Percentiles rank a stretch among this genome's conserved stretches.
phyloP scores from a whole-genome alignment of 1,284 basidiomycete genomes.

The Sporisorium sorghi region DNA sequence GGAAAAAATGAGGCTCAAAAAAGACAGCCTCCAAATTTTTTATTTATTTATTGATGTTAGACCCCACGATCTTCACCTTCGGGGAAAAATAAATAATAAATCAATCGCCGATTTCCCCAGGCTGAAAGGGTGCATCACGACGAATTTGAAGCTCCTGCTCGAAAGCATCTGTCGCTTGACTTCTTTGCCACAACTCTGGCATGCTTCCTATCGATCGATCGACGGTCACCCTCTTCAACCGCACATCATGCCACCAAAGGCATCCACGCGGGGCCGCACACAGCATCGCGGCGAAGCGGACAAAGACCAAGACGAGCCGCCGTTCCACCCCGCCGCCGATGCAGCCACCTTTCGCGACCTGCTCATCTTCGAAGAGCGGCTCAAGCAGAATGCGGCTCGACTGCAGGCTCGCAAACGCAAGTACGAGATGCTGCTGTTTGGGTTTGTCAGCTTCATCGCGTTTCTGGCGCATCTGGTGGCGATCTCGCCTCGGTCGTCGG shows the following conservation, averaged over 20 bases:
- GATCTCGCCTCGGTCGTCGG: slow-evolving; percentile 68
- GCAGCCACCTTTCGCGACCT: slow-evolving; percentile 85
- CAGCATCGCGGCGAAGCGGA: slow-evolving; percentile 36
- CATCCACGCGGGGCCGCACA: slow-evolving; percentile 25
- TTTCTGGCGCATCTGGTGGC: slow-evolving; percentile 81
- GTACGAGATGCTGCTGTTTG: slow-evolving; percentile 75
- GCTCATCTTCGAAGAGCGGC: slow-evolving; percentile 91
- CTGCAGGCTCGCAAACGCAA: slow-evolving; percentile 83
- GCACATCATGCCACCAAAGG: slow-evolving; percentile 32
- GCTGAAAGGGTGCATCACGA: background rate
- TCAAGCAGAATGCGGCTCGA: slow-evolving; percentile 89
- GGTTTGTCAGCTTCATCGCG: slow-evolving; percentile 75
- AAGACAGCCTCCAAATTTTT: too few relatives aligned
- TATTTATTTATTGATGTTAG: too few relatives aligned
- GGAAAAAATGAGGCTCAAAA: too few relatives aligned
- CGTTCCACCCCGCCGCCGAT: slow-evolving; percentile 75
- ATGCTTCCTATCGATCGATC: slow-evolving; percentile 1
- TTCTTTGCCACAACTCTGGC: too few relatives aligned
- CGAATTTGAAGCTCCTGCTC: background rate
- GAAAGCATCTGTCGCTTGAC: too few relatives aligned
- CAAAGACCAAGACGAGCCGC: slow-evolving; percentile 30
- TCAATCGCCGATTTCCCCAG: background rate
- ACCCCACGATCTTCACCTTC: too few relatives aligned
- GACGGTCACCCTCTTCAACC: background rate
- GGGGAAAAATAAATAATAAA: too few relatives aligned